Base-by-base conservation (phyloP, 169 alveolate genomes). In the Eimeria nieschulzi region DNA sequence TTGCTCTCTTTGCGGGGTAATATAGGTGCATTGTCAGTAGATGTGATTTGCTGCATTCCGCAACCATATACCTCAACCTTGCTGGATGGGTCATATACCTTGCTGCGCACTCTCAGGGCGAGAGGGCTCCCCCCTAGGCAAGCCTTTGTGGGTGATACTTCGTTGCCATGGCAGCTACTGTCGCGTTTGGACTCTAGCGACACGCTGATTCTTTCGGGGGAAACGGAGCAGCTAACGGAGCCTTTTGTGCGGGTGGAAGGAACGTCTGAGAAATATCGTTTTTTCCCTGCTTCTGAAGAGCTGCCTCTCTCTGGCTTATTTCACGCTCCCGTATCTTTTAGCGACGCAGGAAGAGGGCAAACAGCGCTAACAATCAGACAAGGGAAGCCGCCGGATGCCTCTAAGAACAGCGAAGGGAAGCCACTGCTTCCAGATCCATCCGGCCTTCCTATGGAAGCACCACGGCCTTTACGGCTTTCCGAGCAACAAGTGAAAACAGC, bases 221-320 rank as follows among this genome's bases (percentile, higher is more conserved):
- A 56, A 33, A 87, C 92, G 0, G 92, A 87, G 78, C 92, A 87
- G 51, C 71, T 87, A 59, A 63, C 87, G 25, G 88, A n/a, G 15
- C 88, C 87, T 0, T 87, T 54, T 21, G 87, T 51, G 26, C 63
- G 88, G 25, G 83, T 75, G 53, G 88, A 46, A 51, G 92, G 87
- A 21, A 87, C 92, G 33, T 73, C 79, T n/a, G 92, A 87, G 33
- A 87, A 63, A 21, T 87, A 59, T 46, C 17, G 75, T 0, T 75
- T 53, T 46, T 25, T 56, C 66, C 68, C 92, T 5, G 33, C 87
- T 0, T 56, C 92, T 5, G 82, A 80, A 19, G 73, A 63, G 25
- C 64, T 87, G 79, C 92, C 92, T 72, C 53, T 21, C 39, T 66
- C 92, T 1, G 92, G 92, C 2, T 80, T 87, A 19, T 87, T 87